Conservation (phyloP, 169 alveolate genomes). For the Cryptosporidium canis region DNA sequence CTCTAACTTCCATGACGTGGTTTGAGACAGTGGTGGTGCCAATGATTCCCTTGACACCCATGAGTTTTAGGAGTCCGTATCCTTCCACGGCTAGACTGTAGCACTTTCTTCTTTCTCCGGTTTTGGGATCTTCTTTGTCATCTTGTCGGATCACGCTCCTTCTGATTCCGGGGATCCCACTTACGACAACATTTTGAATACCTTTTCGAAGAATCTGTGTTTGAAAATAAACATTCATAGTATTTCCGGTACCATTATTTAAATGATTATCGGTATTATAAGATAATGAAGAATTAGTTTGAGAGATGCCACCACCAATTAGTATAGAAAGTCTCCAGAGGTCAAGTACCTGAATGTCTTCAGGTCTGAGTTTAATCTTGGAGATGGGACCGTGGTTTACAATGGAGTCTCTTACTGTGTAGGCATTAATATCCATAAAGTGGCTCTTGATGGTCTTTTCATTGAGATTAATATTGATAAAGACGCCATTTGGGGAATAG, state of each 20-base stretch:
- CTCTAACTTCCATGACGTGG: conserved; percentile 93
- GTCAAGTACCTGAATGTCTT: conserved; percentile 74
- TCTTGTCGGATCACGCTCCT: conserved; percentile 81
- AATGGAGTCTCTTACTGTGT: conserved; percentile 86
- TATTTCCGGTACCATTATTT: conserved; percentile 83
- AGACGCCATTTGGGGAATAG: conserved; percentile 90
- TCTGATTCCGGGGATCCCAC: conserved; percentile 77
- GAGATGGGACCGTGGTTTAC: conserved; percentile 80
- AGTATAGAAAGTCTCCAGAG: conserved; percentile 74
- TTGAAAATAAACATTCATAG: conserved; percentile 83
- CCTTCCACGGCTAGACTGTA: conserved; percentile 93
- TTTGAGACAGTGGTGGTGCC: conserved; percentile 88
- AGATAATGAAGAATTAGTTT: background rate
- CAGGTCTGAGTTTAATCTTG: conserved; percentile 85
- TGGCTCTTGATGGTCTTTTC: conserved; percentile 84
- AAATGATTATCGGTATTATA: background rate
- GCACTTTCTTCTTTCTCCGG: conserved; percentile 26
- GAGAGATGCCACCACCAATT: conserved; percentile 8
- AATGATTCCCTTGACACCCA: conserved; percentile 93
- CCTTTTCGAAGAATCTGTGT: conserved; percentile 78
- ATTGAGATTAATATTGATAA: conserved; percentile 87
- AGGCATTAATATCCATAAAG: conserved; percentile 87
- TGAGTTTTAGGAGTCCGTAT: conserved; percentile 89
- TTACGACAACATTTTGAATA: conserved; percentile 74
- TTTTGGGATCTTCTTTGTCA: conserved; percentile 19